Percentiles rank a stretch among this genome's conserved stretches.
These are phyloP conservation scores for Zalaria sp. DNA, from an alignment of 2,329 filamentous ascomycete species.

Conservation along the genomic window DNA sequence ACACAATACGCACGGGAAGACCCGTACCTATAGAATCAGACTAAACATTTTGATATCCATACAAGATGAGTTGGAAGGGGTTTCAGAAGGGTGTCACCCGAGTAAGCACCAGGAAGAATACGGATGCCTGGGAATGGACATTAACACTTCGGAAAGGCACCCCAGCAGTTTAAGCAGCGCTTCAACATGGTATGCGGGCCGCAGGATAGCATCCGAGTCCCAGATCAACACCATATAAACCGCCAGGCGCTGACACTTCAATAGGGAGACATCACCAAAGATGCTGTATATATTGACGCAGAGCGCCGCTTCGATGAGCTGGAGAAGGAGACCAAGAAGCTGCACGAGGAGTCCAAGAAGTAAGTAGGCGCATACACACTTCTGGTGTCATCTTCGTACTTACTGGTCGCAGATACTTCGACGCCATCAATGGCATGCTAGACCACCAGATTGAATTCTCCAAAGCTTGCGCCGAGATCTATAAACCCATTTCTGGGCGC, in stretches of 20 bases:
- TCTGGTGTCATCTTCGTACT: not conserved
- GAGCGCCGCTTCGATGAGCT: constrained; percentile 89
- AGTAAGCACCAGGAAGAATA: constrained; percentile 38
- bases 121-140: constrained; percentile 6
- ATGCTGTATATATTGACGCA: constrained; percentile 86
- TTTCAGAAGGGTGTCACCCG: constrained; percentile 80
- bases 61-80: constrained; percentile 87
- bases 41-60: constrained; percentile 2
- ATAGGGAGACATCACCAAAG: constrained; percentile 80
- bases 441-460: constrained; percentile 97
- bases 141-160: constrained; percentile 42
- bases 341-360: constrained; percentile 93
- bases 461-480: constrained; percentile 87
- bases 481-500: constrained; percentile 94
- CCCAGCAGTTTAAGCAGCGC: constrained; percentile 77
- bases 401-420: constrained; percentile 51
- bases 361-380: constrained; percentile 13
- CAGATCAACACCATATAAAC: no score
- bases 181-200: constrained; percentile 58
- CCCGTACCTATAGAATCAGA: not conserved
- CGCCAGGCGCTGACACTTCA: not conserved
- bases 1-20: not conserved
- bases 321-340: constrained; percentile 88
- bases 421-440: constrained; percentile 97
- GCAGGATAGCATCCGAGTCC: not conserved